These are phyloP conservation scores for Cytospora paraplurivora DNA, from an alignment of 2,329 filamentous ascomycete genomes.

Conservation along the genomic window DNA sequence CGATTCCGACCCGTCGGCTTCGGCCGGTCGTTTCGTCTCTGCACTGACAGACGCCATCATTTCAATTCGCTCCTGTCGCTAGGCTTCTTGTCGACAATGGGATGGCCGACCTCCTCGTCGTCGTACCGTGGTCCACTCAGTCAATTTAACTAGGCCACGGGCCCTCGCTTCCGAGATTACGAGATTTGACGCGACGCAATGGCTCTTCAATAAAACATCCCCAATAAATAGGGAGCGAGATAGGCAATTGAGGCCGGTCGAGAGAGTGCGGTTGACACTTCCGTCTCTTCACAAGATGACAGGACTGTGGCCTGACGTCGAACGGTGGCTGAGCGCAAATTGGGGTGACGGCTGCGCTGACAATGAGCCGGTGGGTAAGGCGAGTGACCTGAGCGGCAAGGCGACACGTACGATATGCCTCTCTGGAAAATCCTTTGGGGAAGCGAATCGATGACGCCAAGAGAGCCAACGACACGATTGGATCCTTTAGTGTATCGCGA, in stretches of 20 bases:
- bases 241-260: background rate
- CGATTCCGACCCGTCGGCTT: conserved; percentile 1
- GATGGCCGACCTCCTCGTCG: background rate
- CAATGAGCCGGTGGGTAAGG: conserved; percentile 1
- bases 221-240: background rate
- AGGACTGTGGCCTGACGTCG: conserved; percentile 26
- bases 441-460: background rate
- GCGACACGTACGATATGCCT: background rate
- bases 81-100: background rate
- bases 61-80: background rate
- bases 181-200: conserved; percentile 11
- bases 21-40: conserved; percentile 12
- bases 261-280: background rate
- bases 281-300: conserved; percentile 7
- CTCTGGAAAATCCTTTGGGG: background rate
- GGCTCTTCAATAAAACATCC: conserved; percentile 1
- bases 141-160: conserved; percentile 14
- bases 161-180: conserved; percentile 22
- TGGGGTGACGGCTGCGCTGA: conserved; percentile 18
- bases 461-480: background rate
- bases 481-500: background rate
- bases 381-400: conserved; percentile 9
- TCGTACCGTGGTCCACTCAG: conserved; percentile 1
- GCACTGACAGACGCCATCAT: background rate
- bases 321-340: conserved; percentile 20